Evolutionary conservation across 2,329 filamentous ascomycete genomes (phyloP).

Genomic region (Myriangium duriaei): DNA sequence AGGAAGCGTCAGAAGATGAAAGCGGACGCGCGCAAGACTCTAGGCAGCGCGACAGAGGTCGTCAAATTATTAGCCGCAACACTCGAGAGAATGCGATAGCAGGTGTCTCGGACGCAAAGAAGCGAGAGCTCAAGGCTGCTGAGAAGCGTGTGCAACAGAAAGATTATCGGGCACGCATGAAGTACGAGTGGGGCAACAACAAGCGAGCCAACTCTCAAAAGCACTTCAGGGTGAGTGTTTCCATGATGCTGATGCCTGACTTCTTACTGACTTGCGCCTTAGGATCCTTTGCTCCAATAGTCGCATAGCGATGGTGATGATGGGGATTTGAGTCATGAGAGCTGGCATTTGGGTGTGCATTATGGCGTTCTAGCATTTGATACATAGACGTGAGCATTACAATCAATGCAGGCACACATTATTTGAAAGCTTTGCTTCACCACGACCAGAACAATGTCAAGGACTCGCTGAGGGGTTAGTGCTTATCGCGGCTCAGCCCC

Average conservation of each 20-base stretch:
- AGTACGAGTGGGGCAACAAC: constrained; percentile 58
- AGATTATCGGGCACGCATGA: constrained; percentile 38
- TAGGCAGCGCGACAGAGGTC: constrained; percentile 20
- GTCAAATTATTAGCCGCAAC: constrained; percentile 47
- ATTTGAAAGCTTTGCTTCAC: no score
- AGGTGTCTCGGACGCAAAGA: constrained; percentile 65
- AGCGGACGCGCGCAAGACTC: constrained; percentile 11
- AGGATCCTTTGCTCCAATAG: constrained; percentile 31
- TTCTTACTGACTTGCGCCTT: constrained; percentile 6
- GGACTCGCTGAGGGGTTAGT: not conserved
- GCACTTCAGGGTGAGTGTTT: constrained; percentile 48
- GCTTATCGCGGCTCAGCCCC: not conserved
- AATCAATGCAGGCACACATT: no score
- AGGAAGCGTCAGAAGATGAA: constrained; percentile 28
- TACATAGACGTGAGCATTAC: no score
- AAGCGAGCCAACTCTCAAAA: constrained; percentile 67
- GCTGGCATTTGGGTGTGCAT: no score
- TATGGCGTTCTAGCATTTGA: not conserved
- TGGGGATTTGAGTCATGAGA: no score
- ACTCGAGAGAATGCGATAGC: constrained; percentile 66
- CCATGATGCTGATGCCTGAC: not conserved
- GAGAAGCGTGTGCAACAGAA: constrained; percentile 59
- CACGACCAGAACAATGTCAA: not conserved
- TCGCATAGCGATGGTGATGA: not conserved
- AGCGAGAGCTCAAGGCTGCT: constrained; percentile 49